Evolutionary conservation across 73 alveolate genomes (phyloP).

Genomic region (Symbiodinium natans): DNA sequence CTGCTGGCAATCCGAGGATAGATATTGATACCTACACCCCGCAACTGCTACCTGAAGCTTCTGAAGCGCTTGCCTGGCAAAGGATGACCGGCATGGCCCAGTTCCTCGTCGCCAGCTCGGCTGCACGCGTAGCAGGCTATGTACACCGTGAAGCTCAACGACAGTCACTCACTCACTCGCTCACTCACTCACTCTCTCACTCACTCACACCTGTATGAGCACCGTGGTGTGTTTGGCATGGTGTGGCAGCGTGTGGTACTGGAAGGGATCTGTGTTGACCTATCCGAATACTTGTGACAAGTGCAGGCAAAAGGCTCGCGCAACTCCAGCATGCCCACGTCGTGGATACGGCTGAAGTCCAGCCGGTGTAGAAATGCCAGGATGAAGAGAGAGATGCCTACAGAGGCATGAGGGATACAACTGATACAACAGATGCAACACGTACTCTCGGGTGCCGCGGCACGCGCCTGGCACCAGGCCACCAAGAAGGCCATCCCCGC

Average conservation of each 20-base stretch:
- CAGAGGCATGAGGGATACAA: no score
- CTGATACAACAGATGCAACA: background rate
- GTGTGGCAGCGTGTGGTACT: no score
- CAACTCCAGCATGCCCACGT: constrained; percentile 83
- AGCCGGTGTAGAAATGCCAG: constrained; percentile 69
- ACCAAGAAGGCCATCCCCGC: constrained; percentile 53
- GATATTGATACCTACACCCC: background rate
- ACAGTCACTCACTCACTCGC: no score
- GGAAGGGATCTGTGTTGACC: no score
- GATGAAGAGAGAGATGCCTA: constrained; percentile 32
- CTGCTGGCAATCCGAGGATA: background rate
- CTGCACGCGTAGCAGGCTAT: no score
- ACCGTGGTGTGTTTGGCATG: no score
- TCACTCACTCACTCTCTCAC: no score
- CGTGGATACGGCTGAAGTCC: constrained; percentile 93
- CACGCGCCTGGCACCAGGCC: constrained; percentile 69
- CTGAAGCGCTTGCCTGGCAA: constrained; percentile 37
- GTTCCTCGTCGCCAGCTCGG: constrained; percentile 7
- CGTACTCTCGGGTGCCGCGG: background rate
- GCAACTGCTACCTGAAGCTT: background rate
- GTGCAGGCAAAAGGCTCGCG: constrained; percentile 40
- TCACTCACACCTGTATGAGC: no score
- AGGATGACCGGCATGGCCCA: constrained; percentile 87
- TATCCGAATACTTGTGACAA: background rate
- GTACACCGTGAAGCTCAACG: no score